These are phyloP conservation scores for Nitzschia inconspicua DNA, from an alignment of 108 stramenopile genomes.

Conservation along the genomic window DNA sequence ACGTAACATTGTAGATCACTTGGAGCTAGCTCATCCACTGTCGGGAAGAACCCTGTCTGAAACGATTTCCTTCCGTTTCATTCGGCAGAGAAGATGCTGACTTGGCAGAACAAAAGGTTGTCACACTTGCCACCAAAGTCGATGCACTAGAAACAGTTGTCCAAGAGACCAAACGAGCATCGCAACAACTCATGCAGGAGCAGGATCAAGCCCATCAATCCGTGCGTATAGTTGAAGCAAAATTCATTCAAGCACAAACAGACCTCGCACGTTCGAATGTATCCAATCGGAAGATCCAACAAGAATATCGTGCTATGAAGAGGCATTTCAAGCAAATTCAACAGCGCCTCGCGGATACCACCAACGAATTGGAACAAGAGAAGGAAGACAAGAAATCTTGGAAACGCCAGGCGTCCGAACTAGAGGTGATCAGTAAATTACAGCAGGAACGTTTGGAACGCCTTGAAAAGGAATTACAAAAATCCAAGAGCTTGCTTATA, in stretches of 20 bases:
- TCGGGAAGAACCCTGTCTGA: not conserved
- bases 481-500: not conserved
- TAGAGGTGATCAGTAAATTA: not conserved
- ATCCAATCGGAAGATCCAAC: constrained; percentile 4
- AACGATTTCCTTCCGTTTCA: not conserved
- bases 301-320: constrained; percentile 1
- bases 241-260: constrained; percentile 8
- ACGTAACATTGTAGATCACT: not conserved
- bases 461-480: constrained; percentile 7
- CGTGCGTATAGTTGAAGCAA: not conserved
- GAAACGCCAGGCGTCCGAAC: not conserved
- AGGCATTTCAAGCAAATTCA: not conserved
- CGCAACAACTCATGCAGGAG: not conserved
- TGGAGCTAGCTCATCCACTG: not conserved
- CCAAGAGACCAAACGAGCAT: constrained; percentile 10
- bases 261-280: constrained; percentile 2
- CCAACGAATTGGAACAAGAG: not conserved
- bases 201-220: not conserved
- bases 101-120: not conserved
- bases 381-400: not conserved
- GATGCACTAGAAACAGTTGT: constrained; percentile 2
- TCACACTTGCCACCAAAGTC: not conserved
- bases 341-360: not conserved
- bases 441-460: not conserved
- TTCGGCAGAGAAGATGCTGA: constrained; percentile 1